phyloP scores from a whole-genome alignment of 2,329 filamentous ascomycete genomes.

The Fusarium secorum region DNA sequence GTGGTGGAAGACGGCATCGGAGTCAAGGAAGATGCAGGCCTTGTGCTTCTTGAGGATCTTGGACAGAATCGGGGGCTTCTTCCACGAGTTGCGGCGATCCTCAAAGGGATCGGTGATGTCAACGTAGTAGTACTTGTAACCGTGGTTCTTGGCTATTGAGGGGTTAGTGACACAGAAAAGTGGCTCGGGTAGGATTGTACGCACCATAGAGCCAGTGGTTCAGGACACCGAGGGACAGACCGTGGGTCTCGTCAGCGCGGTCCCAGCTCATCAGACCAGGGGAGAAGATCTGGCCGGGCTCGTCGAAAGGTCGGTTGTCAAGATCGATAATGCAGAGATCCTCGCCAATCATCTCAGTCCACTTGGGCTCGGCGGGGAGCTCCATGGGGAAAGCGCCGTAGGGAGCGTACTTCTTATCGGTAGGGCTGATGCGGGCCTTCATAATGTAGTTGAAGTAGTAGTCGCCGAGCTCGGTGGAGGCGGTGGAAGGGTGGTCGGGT shows the following conservation, averaged over 20 bases:
- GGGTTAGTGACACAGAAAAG: constrained; percentile 27
- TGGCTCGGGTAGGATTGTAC: background rate
- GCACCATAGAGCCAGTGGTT: constrained; percentile 56
- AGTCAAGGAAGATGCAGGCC: constrained; percentile 55
- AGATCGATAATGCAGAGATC: constrained; percentile 56
- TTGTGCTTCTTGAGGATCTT: constrained; percentile 55
- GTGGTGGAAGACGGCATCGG: constrained; percentile 54
- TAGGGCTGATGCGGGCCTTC: constrained; percentile 41
- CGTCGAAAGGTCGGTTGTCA: constrained; percentile 52
- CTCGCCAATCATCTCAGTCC: constrained; percentile 47
- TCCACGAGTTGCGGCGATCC: constrained; percentile 56
- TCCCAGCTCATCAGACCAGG: constrained; percentile 49
- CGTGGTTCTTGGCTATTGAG: constrained; percentile 52
- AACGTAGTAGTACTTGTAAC: constrained; percentile 58
- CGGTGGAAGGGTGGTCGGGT: constrained; percentile 21
- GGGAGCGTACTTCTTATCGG: constrained; percentile 40
- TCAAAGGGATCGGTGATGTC: constrained; percentile 47
- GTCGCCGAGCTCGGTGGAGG: constrained; percentile 40
- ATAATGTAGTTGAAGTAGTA: constrained; percentile 47
- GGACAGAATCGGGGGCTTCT: constrained; percentile 53
- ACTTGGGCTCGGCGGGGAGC: constrained; percentile 43
- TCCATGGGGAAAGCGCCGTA: constrained; percentile 47
- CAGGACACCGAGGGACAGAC: constrained; percentile 52
- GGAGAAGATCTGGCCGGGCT: constrained; percentile 49
- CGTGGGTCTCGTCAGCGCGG: constrained; percentile 44